Evolutionary conservation across 768 basidiomycete genomes (phyloP), one percentile per base, ranked within the genome.

Genomic region (Leccinellum luteum): DNA sequence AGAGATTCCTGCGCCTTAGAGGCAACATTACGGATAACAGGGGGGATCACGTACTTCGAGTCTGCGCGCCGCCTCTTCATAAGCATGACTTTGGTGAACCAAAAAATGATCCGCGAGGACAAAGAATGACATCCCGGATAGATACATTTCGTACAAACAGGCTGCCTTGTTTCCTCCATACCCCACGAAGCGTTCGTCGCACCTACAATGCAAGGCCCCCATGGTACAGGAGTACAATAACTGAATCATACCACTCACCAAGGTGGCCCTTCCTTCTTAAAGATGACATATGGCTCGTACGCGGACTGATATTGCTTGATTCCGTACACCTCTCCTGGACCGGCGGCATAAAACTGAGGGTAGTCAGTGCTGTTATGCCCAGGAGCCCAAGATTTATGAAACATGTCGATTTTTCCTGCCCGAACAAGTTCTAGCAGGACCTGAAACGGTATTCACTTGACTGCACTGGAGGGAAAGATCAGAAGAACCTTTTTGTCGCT

Each of bases 131-230:
- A 93, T 81, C 3, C 93, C 93, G 13, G 90, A 86, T 7, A 95
- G 76, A 73, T 92, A 92, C 84, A 95, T 90, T 70, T 93, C 93
- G 68, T 89, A 94, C 35, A 94, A 78, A 67, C 93, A 94, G 10
- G 94, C 92, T 2, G 93, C 93, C 71, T 95, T 95, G 77, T 95
- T 95, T 2, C 86, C 91, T 4, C 93, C 93, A 69, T 94, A 94
- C 2, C 93, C 93, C 48, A 93, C 80, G 66, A 95, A 95, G 32
- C 92, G 83, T 69, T 94, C 92, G 64, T 94, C 92, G 65, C 92
- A 94, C 91, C 91, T 92, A 34, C 7, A 7, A n/a, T 27, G 58
- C 44, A 21, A 51, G 12, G n/a, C 21, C 15, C 31, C 21, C 9
- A 30, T 34, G 43, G 35, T 21, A 35, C 17, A 28, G 9, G 17